phyloP scores from a whole-genome alignment of 768 basidiomycete genomes.

The Phylloporus scabripes region DNA sequence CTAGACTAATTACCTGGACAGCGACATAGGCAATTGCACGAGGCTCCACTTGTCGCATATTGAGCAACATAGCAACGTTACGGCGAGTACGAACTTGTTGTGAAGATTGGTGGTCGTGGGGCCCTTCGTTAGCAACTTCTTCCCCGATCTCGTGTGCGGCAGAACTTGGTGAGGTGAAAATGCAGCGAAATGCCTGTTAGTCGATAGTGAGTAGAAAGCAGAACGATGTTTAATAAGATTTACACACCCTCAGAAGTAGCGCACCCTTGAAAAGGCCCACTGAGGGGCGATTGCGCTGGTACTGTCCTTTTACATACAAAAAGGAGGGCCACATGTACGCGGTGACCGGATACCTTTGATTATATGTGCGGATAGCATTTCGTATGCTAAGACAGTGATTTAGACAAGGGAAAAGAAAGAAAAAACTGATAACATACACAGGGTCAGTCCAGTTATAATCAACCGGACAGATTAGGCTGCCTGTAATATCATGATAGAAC shows the following conservation, averaged over 20 bases:
- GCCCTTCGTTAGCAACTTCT: not conserved
- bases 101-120: not conserved
- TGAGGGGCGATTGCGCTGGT: not conserved
- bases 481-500: conserved; percentile 7
- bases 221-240: not conserved
- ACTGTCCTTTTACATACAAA: not conserved
- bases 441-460: conserved; percentile 15
- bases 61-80: conserved; percentile 5
- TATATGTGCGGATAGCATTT: not conserved
- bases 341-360: conserved; percentile 1
- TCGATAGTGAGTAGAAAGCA: too few species aligned
- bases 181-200: conserved; percentile 13
- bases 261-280: conserved; percentile 1
- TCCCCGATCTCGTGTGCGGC: not conserved
- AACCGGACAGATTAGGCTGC: conserved; percentile 6
- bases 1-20: conserved; percentile 16
- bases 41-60: conserved; percentile 13
- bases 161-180: conserved; percentile 7
- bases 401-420: not conserved
- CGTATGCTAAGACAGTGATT: not conserved
- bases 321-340: conserved; percentile 7
- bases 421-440: not conserved
- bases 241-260: conserved; percentile 2
- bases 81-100: not conserved
- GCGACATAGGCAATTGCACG: conserved; percentile 21